Evolutionary conservation across 2,329 filamentous ascomycete genomes (phyloP).

Genomic region (Ceratocystis eucalypticola): DNA sequence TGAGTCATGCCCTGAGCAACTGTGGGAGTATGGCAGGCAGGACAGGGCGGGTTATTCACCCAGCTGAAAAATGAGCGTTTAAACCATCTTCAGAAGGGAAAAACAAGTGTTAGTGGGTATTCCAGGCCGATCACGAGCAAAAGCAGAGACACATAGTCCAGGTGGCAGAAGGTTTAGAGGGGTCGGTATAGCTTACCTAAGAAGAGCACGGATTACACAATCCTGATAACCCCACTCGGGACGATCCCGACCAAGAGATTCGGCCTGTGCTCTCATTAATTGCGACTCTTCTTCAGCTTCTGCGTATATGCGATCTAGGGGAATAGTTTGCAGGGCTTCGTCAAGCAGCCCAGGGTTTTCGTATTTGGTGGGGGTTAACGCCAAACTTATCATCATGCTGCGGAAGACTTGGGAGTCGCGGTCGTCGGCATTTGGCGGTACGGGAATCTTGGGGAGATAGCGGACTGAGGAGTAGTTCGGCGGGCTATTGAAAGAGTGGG

Average conservation of each 20-base stretch:
- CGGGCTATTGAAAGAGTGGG: conserved; percentile 29
- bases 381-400: conserved; percentile 72
- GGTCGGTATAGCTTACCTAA: conserved; percentile 45
- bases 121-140: background rate
- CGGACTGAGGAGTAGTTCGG: conserved; percentile 37
- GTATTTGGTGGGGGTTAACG: conserved; percentile 80
- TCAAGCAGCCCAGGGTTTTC: conserved; percentile 92
- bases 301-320: conserved; percentile 78
- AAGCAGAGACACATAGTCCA: too few relatives aligned
- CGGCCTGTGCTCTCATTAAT: conserved; percentile 73
- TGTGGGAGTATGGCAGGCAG: conserved; percentile 68
- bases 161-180: conserved; percentile 5
- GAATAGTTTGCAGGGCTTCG: conserved; percentile 75
- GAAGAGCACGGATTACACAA: conserved; percentile 76
- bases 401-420: conserved; percentile 58
- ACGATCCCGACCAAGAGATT: conserved; percentile 69
- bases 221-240: conserved; percentile 96
- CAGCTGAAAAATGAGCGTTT: conserved; percentile 89
- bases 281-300: conserved; percentile 91
- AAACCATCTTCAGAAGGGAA: conserved; percentile 51
- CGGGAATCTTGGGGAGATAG: conserved; percentile 48
- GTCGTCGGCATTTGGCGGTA: conserved; percentile 54
- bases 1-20: conserved; percentile 70
- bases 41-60: conserved; percentile 89
- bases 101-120: conserved; percentile 20